Base-by-base conservation (phyloP, 1,284 basidiomycete species). In the Ceratobasidium sp. region DNA sequence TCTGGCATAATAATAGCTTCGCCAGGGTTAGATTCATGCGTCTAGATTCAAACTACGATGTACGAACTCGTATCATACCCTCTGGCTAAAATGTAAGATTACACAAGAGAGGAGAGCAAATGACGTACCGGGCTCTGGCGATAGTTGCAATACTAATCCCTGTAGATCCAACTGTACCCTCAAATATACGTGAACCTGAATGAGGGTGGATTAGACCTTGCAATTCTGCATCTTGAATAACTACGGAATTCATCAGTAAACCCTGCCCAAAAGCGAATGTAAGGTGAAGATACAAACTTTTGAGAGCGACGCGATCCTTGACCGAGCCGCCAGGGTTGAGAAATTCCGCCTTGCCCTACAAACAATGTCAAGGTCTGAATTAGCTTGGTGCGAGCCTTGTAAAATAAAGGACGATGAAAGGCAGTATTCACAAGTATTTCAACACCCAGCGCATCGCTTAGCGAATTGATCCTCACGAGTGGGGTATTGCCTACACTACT, bases 271-370 rank as follows among this genome's bases (percentile, higher is more conserved):
- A 26, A 50, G 20, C 46, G 5, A 38, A 20, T 62, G 20, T 26
- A 52, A n/a, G 38, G 52, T 1, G 52, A 26, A 85, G 90, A 78
- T 82, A 62, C 59, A 28, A 62, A 97, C 96, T 96, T 83, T 92
- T 90, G 74, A 99, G 84, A 0, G 97, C 97, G 13, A 99, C 97
- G 28, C 98, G 90, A 84, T 99, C 98, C 85, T 99, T 99, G 62
- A 99, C 94, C 77, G 96, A 98, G 28, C 98, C 98, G 20, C 96
- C 98, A 0, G 98, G 97, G 84, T 99, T 99, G 74, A 99, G 85
- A 83, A 94, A 99, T 93, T 98, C 96, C 15, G 95, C 95, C 85
- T 98, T 98, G n/a, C 95, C 97, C 86, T 88, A 78, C 20, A 50
- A 12, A 26, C 13, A 12, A 50, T 38, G n/a, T n/a, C n/a, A 15